Base-by-base conservation (phyloP, 305 asterid genomes). In the Lippia alba region DNA sequence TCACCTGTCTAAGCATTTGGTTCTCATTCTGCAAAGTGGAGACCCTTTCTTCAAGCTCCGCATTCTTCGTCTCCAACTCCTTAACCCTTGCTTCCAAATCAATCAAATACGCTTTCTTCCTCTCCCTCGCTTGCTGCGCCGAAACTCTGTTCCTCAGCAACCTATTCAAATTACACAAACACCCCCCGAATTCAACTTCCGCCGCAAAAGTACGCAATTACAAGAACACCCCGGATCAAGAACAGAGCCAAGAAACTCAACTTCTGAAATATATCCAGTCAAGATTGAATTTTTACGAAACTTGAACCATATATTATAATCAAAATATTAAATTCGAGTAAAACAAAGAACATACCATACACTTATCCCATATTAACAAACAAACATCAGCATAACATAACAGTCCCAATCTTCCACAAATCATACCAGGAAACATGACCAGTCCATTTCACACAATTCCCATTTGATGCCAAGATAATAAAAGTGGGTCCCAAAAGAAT, bases 61-160 rank as follows among this genome's bases (percentile, higher is more conserved):
- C 90, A 72, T 93, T 93, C 82, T 91, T 93, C 6, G 94, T 87
- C 62, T 94, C 99, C 85, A 89, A 69, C 67, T 94, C 99, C 70
- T 91, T 91, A 24, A 88, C 97, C 72, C 92, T 83, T 18, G 71
- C 93, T 78, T 94, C 99, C 85, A 94, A 80, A 71, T 94, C 99
- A 53, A 66, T 85, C 87, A 94, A 72, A 71, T 94, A 89, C 2
- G 96, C 97, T 82, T 94, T 94, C 90, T 94, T 94, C 85, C 99
- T 89, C 83, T 94, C 99, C 85, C 99, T 89, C 55, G 99, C 99
- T 81, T 91, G 97, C 68, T 94, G 99, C 20, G 99, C 99, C 6
- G 99, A 94, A 18, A 94, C 99, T 88, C 99, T 84, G 76, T 94
- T 94, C 87, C 99, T 88, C 87, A 94, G 69, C 88, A 94, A 86